Conservation (phyloP, 2,329 filamentous ascomycete species). For the Claviceps paspali region DNA sequence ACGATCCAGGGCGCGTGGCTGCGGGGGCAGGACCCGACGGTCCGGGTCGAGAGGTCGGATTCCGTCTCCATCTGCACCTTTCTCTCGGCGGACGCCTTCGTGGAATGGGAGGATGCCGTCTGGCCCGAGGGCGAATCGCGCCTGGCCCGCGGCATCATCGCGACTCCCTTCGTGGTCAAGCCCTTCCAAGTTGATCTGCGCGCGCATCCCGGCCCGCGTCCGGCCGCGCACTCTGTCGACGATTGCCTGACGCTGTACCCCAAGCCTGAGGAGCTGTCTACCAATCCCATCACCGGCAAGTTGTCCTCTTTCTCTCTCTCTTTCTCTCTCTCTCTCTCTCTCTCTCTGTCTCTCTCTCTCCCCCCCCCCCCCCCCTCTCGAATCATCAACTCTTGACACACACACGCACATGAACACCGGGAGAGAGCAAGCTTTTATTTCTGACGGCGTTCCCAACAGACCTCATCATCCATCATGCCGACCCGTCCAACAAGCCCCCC, state of each 20-base stretch:
- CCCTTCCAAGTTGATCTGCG: slow-evolving; percentile 34
- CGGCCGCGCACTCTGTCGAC: slow-evolving; percentile 22
- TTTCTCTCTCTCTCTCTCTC: too few relatives aligned
- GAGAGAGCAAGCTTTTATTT: too few relatives aligned
- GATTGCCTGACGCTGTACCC: slow-evolving; percentile 33
- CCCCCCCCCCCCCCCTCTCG: too few relatives aligned
- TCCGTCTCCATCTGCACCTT: slow-evolving; percentile 32
- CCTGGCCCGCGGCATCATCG: slow-evolving; percentile 37
- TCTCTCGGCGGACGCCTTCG: slow-evolving; percentile 35
- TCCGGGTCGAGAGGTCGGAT: slow-evolving; percentile 27
- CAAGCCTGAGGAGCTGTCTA: slow-evolving; percentile 19
- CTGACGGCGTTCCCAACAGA: too few relatives aligned
- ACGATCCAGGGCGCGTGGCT: slow-evolving; percentile 23
- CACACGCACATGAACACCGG: too few relatives aligned
- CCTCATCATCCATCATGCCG: slow-evolving; percentile 27
- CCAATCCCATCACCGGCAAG: slow-evolving; percentile 12
- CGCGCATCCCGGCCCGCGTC: slow-evolving; percentile 10
- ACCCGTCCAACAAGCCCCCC: slow-evolving; percentile 10
- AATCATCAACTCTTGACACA: too few relatives aligned
- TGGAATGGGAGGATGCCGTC: slow-evolving; percentile 39
- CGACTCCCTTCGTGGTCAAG: slow-evolving; percentile 32
- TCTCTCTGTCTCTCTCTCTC: too few relatives aligned
- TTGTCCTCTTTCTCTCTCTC: too few relatives aligned
- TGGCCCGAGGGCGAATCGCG: slow-evolving; percentile 23
- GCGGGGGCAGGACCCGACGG: slow-evolving; percentile 18